Evolutionary conservation across 106 monocot genomes (phyloP), one percentile per base, ranked within the genome.

Genomic region (Vanilla planifolia): DNA sequence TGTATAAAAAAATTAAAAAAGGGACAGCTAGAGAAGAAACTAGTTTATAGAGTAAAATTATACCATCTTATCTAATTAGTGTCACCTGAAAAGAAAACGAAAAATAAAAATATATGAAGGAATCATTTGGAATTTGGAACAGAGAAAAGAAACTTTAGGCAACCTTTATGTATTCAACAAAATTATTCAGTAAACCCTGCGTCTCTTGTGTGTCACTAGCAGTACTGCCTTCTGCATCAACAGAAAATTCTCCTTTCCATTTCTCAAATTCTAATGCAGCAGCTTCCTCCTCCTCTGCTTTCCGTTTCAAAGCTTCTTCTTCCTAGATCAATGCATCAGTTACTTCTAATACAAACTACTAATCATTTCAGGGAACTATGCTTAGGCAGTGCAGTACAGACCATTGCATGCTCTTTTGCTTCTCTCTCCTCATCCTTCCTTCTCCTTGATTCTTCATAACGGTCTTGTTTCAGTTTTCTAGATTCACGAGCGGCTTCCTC

Each of bases 101-200:
- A 27, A 29, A 5, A 8, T 3, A 9, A 16, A 16, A 3, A 22
- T 4, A 10, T 22, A 9, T 3, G 25, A 33, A 5, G 8, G 40
- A 41, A 13, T 6, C 19, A 16, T 40, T 40, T 40, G 40, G 40
- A 40, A 9, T 40, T 40, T 40, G 40, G 40, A 40, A 40, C 7
- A 9, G 40, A 40, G 14, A 40, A 40, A 9, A 9, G 40, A 5
- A 40, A 14, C 40, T 14, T 40, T 9, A 14, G 40, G 40, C 2
- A 60, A 96, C 96, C 86, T 91, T 87, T 40, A 96, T 91, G 77
- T 96, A 90, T 71, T 96, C 96, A 5, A 96, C 78, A 79, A 96
- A 96, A 67, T 87, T 81, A 43, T 60, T 35, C 53, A 96, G 84
- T 42, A 87, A 81, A 19, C 77, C 87, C 51, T 87, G 76, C 28